These are phyloP conservation scores for Auricularia auricula-judae DNA, from an alignment of 768 basidiomycete genomes.

Conservation along the genomic window DNA sequence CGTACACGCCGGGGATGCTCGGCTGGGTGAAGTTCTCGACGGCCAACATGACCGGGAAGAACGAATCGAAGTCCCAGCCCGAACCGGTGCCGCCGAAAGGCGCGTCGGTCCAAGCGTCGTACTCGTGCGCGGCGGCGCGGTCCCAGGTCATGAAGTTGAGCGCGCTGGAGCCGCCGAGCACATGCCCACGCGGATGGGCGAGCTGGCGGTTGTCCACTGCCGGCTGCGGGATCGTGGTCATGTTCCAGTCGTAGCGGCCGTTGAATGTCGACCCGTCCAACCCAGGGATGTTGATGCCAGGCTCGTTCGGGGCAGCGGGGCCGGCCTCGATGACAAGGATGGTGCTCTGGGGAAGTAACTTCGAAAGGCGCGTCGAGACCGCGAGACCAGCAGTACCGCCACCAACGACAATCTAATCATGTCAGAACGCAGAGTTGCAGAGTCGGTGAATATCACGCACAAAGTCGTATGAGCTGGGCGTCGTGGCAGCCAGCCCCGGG, in stretches of 20 bases:
- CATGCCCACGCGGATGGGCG: constrained; percentile 2
- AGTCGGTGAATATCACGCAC: no score
- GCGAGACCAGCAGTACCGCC: no score
- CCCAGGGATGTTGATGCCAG: not conserved
- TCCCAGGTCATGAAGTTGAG: constrained; percentile 5
- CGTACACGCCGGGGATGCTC: no score
- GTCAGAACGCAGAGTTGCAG: no score
- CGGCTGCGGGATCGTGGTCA: constrained; percentile 6
- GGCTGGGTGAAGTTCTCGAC: no score
- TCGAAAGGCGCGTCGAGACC: no score
- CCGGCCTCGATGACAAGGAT: no score
- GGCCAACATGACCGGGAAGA: no score
- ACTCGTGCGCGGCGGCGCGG: constrained; percentile 6
- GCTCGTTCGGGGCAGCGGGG: not conserved
- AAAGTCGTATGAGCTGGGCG: no score
- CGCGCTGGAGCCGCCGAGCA: constrained; percentile 5
- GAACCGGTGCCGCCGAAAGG: not conserved
- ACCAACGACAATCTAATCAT: not conserved
- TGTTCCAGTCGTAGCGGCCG: constrained; percentile 1
- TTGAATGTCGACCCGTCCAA: not conserved
- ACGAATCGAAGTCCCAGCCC: not conserved
- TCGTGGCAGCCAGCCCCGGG: no score
- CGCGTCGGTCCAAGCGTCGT: not conserved
- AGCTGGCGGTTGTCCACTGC: not conserved
- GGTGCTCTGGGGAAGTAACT: no score